Conservation (phyloP, 495 filamentous ascomycete genomes). For the Aspergillus sparsus region DNA sequence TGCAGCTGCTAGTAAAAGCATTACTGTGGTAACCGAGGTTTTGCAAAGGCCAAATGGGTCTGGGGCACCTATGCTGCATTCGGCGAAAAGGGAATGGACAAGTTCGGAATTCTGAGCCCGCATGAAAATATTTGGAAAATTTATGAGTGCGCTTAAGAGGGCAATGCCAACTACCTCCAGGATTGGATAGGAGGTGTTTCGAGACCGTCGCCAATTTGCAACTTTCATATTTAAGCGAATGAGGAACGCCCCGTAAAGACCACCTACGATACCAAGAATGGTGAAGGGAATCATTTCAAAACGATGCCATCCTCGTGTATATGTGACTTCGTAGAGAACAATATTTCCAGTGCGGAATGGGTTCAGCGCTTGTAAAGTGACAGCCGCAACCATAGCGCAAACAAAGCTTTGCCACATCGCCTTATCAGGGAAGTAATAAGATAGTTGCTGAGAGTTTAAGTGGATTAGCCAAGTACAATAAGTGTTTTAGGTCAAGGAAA, state of each 20-base stretch:
- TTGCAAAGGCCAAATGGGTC: constrained; percentile 89
- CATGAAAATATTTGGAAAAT: constrained; percentile 96
- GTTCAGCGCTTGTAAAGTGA: constrained; percentile 88
- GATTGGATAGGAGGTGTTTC: constrained; percentile 61
- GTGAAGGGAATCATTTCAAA: constrained; percentile 92
- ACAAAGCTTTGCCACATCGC: constrained; percentile 99
- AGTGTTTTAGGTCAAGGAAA: not conserved
- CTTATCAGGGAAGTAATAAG: constrained; percentile 98
- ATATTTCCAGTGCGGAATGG: constrained; percentile 96
- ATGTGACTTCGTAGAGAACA: constrained; percentile 95
- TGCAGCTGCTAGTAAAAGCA: constrained; percentile 77
- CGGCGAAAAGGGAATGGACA: constrained; percentile 87
- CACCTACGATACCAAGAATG: constrained; percentile 84
- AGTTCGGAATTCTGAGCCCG: constrained; percentile 87
- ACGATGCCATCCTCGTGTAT: constrained; percentile 87
- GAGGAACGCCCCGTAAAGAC: constrained; percentile 90
- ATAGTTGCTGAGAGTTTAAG: constrained; percentile 63
- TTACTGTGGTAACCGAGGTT: constrained; percentile 71
- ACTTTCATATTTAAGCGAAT: constrained; percentile 92
- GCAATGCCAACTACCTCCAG: constrained; percentile 75
- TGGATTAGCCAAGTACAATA: constrained; percentile 8
- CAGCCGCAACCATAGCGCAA: constrained; percentile 95
- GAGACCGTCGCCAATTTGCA: constrained; percentile 72
- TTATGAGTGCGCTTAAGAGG: constrained; percentile 79
- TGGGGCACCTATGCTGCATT: constrained; percentile 75